Conservation (phyloP, 108 stramenopile genomes). For the Cylindrotheca fusiformis region DNA sequence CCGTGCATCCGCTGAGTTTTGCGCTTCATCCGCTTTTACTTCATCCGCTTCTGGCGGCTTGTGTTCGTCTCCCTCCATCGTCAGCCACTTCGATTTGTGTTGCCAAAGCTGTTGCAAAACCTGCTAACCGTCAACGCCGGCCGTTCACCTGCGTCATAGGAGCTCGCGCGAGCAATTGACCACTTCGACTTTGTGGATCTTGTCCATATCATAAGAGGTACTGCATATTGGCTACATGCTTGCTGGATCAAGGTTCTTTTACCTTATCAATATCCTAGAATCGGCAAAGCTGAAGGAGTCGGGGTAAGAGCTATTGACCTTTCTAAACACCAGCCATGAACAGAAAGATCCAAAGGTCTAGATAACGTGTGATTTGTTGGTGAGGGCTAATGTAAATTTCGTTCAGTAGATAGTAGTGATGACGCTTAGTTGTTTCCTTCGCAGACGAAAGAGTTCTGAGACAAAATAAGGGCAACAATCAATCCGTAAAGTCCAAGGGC, state of each 20-base stretch:
- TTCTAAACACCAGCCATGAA: not conserved
- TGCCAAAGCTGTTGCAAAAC: not conserved
- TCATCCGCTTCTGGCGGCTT: not conserved
- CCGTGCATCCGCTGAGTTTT: not conserved
- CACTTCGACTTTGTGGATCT: not conserved
- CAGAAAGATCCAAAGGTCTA: not conserved
- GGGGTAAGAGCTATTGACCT: too few species aligned
- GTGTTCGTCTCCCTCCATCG: not conserved
- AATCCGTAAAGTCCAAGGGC: conserved; percentile 96
- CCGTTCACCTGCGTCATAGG: too few species aligned
- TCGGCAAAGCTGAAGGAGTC: too few species aligned
- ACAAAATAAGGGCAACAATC: conserved; percentile 80
- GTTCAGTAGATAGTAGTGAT: not conserved
- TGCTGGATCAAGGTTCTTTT: not conserved
- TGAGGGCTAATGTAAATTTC: not conserved
- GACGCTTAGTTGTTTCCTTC: conserved; percentile 64
- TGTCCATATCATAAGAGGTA: too few species aligned
- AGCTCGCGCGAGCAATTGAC: not conserved
- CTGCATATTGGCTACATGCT: too few species aligned
- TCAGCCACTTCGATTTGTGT: not conserved
- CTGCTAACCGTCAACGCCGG: not conserved
- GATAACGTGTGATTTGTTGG: not conserved
- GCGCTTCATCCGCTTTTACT: not conserved
- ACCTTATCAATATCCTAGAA: too few species aligned
- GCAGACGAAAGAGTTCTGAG: conserved; percentile 86